Percentiles rank a stretch among this genome's conserved stretches.
Evolutionary conservation across 441 rosid species (phyloP).

Genomic region (Flueggea neowawraea): DNA sequence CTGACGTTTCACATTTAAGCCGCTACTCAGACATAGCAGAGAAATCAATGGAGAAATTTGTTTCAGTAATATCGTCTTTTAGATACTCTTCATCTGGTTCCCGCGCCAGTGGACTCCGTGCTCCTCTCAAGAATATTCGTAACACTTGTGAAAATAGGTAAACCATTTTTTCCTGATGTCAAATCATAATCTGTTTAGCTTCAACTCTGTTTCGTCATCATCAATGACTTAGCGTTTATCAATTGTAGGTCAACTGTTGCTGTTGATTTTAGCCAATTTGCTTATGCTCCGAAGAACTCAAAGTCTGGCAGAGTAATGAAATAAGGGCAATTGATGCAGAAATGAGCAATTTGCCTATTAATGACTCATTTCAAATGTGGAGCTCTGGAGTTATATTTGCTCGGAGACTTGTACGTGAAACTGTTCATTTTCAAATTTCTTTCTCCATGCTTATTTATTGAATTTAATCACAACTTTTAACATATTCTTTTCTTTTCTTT

Average conservation of each 20-base stretch:
- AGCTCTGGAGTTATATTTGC: no score
- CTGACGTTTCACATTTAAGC: slow-evolving; percentile 66
- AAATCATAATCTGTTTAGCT: background rate
- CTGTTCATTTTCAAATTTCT: no score
- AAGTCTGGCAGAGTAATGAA: slow-evolving; percentile 40
- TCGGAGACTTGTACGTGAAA: no score
- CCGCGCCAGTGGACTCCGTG: slow-evolving; percentile 90
- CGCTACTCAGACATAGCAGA: slow-evolving; percentile 75
- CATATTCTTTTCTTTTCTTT: no score
- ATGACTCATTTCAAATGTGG: no score
- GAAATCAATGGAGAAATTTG: slow-evolving; percentile 71
- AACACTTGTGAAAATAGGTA: slow-evolving; percentile 52
- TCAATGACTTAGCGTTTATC: slow-evolving; percentile 16
- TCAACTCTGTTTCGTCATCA: slow-evolving; percentile 9
- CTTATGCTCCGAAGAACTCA: slow-evolving; percentile 38
- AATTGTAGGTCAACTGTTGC: slow-evolving; percentile 38
- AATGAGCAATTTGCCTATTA: background rate
- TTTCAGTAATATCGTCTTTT: slow-evolving; percentile 68
- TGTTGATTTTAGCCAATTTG: slow-evolving; percentile 58
- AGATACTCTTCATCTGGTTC: slow-evolving; percentile 60
- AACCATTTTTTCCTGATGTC: slow-evolving; percentile 8
- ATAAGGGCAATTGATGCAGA: background rate
- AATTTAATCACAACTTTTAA: no score
- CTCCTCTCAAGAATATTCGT: slow-evolving; percentile 70
- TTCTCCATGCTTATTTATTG: no score